Conservation (phyloP, 192 early-diverging fungal species). For the Coemansia sp. region DNA sequence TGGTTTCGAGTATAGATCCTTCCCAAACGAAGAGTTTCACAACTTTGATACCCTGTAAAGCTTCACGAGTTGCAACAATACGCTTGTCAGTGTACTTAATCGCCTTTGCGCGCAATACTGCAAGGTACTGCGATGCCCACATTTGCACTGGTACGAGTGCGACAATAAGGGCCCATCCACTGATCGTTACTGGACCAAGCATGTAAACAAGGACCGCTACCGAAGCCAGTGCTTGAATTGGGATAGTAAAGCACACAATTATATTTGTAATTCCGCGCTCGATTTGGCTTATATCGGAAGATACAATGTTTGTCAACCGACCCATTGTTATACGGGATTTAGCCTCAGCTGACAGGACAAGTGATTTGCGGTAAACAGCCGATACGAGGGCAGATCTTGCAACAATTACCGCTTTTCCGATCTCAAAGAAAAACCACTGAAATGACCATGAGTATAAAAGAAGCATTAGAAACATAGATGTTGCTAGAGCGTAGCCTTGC, state of each 20-base stretch:
- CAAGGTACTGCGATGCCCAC: conserved; percentile 43
- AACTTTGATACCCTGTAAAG: conserved; percentile 64
- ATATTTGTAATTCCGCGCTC: conserved; percentile 44
- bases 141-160: conserved; percentile 50
- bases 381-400: conserved; percentile 54
- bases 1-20: conserved; percentile 24
- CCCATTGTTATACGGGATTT: conserved; percentile 41
- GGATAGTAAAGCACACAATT: conserved; percentile 43
- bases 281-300: conserved; percentile 50
- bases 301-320: conserved; percentile 37
- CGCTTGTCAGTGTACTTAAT: conserved; percentile 47
- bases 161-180: conserved; percentile 37
- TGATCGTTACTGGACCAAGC: conserved; percentile 35
- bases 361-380: conserved; percentile 61
- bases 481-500: conserved; percentile 51
- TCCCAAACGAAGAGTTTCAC: conserved; percentile 74
- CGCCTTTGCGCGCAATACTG: conserved; percentile 20
- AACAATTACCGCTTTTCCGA: conserved; percentile 40
- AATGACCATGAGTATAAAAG: conserved; percentile 52
- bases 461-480: conserved; percentile 48
- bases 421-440: conserved; percentile 53
- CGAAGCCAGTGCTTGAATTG: conserved; percentile 42
- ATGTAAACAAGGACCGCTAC: conserved; percentile 37
- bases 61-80: conserved; percentile 44
- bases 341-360: conserved; percentile 55